These are phyloP conservation scores for Diaporthe ilicicola DNA, from an alignment of 2,329 filamentous ascomycete species.

Conservation along the genomic window DNA sequence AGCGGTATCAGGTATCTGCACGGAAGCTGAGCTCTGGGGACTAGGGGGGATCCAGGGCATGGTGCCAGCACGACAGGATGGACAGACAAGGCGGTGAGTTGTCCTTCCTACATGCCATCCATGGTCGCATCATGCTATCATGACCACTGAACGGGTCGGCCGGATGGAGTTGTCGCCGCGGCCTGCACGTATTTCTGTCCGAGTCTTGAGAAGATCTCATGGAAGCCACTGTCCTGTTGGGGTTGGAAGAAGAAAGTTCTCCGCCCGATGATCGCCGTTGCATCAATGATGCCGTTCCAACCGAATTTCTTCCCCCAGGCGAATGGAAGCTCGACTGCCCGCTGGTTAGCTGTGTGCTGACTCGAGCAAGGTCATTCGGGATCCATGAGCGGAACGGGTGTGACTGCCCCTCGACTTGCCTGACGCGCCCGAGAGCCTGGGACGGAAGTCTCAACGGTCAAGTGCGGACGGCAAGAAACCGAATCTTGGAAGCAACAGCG, in stretches of 20 bases:
- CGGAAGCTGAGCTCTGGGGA: too few species aligned
- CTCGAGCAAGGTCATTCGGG: not conserved
- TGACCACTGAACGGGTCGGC: not conserved
- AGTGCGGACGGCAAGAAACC: not conserved
- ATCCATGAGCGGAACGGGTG: not conserved
- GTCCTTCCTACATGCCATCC: not conserved
- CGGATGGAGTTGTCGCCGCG: not conserved
- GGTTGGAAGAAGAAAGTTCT: not conserved
- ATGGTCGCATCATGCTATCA: not conserved
- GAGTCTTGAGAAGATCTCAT: not conserved
- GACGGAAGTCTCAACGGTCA: not conserved
- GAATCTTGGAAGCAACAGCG: not conserved
- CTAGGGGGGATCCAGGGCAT: not conserved
- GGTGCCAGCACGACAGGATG: not conserved
- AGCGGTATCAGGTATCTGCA: not conserved
- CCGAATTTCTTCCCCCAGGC: not conserved
- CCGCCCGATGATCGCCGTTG: constrained; percentile 17
- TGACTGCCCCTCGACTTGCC: not conserved
- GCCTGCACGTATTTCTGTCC: not conserved
- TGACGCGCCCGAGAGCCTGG: not conserved
- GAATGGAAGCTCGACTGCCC: not conserved
- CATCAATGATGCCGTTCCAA: not conserved
- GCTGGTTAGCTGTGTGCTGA: not conserved
- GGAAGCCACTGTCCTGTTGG: not conserved
- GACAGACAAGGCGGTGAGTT: constrained; percentile 10